Percentiles rank a stretch among this genome's conserved stretches.
These are phyloP conservation scores for Fermentozyma sake DNA, from an alignment of 1,139 yeast genomes.

Conservation along the genomic window DNA sequence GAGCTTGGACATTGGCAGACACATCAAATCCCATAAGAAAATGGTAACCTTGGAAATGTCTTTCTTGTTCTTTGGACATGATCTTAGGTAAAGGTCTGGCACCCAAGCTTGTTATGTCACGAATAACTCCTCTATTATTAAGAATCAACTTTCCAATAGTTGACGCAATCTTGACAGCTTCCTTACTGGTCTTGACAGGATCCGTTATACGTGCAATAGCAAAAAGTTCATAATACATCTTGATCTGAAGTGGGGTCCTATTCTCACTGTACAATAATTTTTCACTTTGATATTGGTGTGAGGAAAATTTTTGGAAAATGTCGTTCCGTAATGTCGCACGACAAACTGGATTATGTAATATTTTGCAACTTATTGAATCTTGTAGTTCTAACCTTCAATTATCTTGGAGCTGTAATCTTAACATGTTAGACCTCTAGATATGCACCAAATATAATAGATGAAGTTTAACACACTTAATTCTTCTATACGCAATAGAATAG, in stretches of 20 bases:
- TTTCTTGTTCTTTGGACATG: conserved; percentile 80
- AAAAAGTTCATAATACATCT: conserved; percentile 84
- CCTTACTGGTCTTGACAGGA: conserved; percentile 50
- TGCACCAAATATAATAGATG: too few species aligned
- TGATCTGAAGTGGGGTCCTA: conserved; percentile 2
- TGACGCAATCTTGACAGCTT: conserved; percentile 68
- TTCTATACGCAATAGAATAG: too few species aligned
- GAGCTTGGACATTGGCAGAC: conserved; percentile 80
- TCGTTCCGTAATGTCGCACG: too few species aligned
- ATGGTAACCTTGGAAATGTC: conserved; percentile 86
- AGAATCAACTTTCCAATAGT: conserved; percentile 81
- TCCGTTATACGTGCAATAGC: conserved; percentile 81
- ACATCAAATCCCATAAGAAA: conserved; percentile 84
- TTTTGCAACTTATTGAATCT: neutral
- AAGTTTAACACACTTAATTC: too few species aligned
- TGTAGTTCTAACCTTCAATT: too few species aligned
- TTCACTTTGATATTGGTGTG: too few species aligned
- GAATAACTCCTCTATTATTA: conserved; percentile 86
- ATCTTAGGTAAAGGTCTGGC: conserved; percentile 74
- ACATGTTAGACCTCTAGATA: too few species aligned
- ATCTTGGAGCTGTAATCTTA: too few species aligned
- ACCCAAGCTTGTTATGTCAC: conserved; percentile 79
- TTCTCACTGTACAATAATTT: too few species aligned
- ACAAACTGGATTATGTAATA: neutral
- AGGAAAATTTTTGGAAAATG: too few species aligned